Base-by-base conservation (phyloP, 352 stramenopile genomes). In the Plasmopara muralis region DNA sequence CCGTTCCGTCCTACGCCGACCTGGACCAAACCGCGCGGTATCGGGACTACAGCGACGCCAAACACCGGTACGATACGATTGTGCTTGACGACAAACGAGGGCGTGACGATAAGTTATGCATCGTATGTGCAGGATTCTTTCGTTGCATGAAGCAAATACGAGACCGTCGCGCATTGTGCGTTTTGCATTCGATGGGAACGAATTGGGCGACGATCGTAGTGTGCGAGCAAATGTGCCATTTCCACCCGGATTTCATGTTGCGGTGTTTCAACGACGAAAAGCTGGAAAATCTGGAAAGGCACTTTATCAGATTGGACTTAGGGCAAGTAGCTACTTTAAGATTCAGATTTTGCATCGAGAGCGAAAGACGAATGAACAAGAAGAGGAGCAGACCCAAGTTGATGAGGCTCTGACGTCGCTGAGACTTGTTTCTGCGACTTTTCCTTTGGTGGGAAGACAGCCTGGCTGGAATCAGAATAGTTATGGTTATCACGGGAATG, bases 401-500 rank as follows among this genome's bases (percentile, higher is more conserved):
- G 59, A 67, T 25, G 64, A 60, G 41, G 60, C 60, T 20, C 73
- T 87, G 59, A 77, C 72, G 6, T 73, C 78, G 0, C 69, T 93
- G 35, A 77, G 82, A 2, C 52, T 93, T 15, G 73, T 71, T 0
- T 68, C 60, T 9, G 44, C 48, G 0, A 57, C 46, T 30, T 93
- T 93, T 55, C 61, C 60, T 9, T 50, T 90, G 28, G 57, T 90
- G 2, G 73, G 66, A 30, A 66, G 76, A 30, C 79, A 90, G 31
- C 82, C 82, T 6, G 82, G 82, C 6, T 93, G 82, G 82, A 79
- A 86, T 28, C 43, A 56, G 9, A 33, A 75, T 15, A 89, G 79
- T 16, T 81, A 72, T 43, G 82, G 82, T 1, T 93, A 90, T 57
- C 82, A 93, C 33, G 80, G 82, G n/a, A 79, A 93, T 42, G 80